These are phyloP conservation scores for Candida sp. DNA, from an alignment of 1,139 yeast genomes.

Conservation along the genomic window DNA sequence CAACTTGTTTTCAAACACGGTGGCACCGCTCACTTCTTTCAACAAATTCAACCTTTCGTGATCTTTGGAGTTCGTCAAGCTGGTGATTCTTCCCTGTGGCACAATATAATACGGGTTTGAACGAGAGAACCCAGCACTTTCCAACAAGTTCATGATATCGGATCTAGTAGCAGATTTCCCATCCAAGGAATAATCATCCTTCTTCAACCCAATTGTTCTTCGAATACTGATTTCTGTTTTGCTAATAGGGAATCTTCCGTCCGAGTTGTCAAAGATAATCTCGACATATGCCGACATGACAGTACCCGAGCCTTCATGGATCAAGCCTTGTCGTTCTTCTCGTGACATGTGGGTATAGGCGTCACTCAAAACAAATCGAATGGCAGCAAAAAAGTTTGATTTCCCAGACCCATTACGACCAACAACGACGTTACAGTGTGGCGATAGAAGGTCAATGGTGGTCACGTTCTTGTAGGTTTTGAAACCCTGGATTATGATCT, in stretches of 20 bases:
- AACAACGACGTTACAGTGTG: constrained; percentile 86
- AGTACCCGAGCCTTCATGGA: constrained; percentile 92
- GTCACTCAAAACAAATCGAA: constrained; percentile 90
- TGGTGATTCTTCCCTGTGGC: constrained; percentile 92
- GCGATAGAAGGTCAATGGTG: constrained; percentile 74
- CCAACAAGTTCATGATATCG: constrained; percentile 83
- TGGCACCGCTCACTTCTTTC: constrained; percentile 96
- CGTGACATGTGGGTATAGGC: constrained; percentile 88
- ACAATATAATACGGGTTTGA: constrained; percentile 96
- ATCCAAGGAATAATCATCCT: constrained; percentile 88
- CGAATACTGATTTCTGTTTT: constrained; percentile 74
- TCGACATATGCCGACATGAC: constrained; percentile 96
- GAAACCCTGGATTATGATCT: constrained; percentile 85
- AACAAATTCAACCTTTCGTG: constrained; percentile 75
- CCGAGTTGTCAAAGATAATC: constrained; percentile 82
- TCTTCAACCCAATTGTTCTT: constrained; percentile 90
- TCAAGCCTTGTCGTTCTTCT: constrained; percentile 87
- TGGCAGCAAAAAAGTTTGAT: constrained; percentile 95
- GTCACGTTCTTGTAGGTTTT: constrained; percentile 92
- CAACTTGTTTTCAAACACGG: constrained; percentile 82
- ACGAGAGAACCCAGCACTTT: constrained; percentile 91
- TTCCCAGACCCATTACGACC: constrained; percentile 98
- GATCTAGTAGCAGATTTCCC: constrained; percentile 78
- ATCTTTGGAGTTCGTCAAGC: constrained; percentile 89
- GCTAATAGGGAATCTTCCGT: constrained; percentile 73